These are phyloP conservation scores for Pulveroboletus ravenelii DNA, from an alignment of 768 basidiomycete species.

Conservation along the genomic window DNA sequence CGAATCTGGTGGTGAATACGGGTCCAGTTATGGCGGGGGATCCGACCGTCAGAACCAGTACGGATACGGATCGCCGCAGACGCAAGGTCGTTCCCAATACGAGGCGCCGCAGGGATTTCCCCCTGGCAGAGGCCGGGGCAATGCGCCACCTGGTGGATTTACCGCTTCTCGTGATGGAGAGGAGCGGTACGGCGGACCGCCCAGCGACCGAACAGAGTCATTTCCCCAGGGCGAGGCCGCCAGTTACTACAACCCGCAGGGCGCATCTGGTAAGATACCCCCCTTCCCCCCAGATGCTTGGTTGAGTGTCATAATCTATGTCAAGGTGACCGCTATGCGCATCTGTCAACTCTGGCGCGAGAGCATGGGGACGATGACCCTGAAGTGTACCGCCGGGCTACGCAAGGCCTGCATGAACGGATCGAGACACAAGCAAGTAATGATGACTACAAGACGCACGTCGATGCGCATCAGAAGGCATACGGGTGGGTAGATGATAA, in stretches of 20 bases:
- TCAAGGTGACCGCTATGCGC: conserved; percentile 17
- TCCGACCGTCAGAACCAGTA: conserved; percentile 6
- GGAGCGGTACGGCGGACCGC: not conserved
- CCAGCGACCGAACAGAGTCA: not conserved
- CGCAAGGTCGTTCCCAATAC: conserved; percentile 9
- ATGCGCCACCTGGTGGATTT: conserved; percentile 18
- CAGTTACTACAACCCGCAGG: conserved; percentile 15
- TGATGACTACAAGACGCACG: conserved; percentile 15
- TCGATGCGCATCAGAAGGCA: conserved; percentile 29
- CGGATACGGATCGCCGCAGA: conserved; percentile 4
- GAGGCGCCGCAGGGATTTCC: conserved; percentile 2
- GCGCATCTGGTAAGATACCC: conserved; percentile 2
- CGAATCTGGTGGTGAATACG: conserved; percentile 1
- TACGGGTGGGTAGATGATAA: conserved; percentile 23
- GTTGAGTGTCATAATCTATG: conserved; percentile 12
- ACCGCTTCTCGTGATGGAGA: conserved; percentile 7
- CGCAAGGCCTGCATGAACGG: conserved; percentile 20
- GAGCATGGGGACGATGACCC: conserved; percentile 17
- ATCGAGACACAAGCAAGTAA: conserved; percentile 15
- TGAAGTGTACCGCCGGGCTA: conserved; percentile 18
- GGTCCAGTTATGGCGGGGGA: not conserved
- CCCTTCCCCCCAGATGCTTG: not conserved
- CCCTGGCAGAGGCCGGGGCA: conserved; percentile 1
- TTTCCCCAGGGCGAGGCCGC: conserved; percentile 15
- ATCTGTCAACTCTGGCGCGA: conserved; percentile 15